A percentile compares a stretch with the other conserved stretches of the same genome.
These are phyloP conservation scores for Ogataea populi-albae DNA, from an alignment of 805 yeast species.

Conservation along the genomic window DNA sequence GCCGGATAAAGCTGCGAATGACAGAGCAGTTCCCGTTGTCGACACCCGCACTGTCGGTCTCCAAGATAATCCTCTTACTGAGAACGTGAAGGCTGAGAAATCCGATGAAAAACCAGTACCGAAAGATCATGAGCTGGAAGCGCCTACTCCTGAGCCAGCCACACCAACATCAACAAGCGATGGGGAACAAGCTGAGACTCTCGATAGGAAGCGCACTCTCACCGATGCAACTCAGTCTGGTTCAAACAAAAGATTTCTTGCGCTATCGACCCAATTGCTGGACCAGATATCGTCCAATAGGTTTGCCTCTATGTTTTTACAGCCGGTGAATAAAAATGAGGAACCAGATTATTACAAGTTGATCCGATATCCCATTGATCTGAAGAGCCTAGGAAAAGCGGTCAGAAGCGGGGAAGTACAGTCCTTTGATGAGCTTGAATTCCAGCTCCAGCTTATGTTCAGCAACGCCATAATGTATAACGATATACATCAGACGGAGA, in stretches of 20 bases:
- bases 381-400: constrained; percentile 57
- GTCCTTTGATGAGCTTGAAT: constrained; percentile 50
- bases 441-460: constrained; percentile 72
- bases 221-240: constrained; percentile 17
- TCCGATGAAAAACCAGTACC: background rate
- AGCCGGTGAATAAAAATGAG: constrained; percentile 62
- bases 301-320: constrained; percentile 69
- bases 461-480: constrained; percentile 85
- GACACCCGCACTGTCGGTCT: no score
- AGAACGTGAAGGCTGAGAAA: constrained; percentile 7
- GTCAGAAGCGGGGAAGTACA: constrained; percentile 59
- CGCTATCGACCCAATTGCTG: constrained; percentile 58
- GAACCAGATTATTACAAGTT: constrained; percentile 68
- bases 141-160: constrained; percentile 15
- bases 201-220: constrained; percentile 19
- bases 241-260: constrained; percentile 53
- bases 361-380: constrained; percentile 62
- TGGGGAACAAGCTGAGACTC: constrained; percentile 1
- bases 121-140: constrained; percentile 4
- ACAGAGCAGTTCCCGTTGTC: no score
- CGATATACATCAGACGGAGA: constrained; percentile 53
- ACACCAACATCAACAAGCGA: constrained; percentile 7
- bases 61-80: no score
- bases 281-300: constrained; percentile 66
- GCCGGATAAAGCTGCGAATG: no score